Base-by-base conservation (phyloP, 2,329 filamentous ascomycete species). In the Amylocarpus encephaloides region DNA sequence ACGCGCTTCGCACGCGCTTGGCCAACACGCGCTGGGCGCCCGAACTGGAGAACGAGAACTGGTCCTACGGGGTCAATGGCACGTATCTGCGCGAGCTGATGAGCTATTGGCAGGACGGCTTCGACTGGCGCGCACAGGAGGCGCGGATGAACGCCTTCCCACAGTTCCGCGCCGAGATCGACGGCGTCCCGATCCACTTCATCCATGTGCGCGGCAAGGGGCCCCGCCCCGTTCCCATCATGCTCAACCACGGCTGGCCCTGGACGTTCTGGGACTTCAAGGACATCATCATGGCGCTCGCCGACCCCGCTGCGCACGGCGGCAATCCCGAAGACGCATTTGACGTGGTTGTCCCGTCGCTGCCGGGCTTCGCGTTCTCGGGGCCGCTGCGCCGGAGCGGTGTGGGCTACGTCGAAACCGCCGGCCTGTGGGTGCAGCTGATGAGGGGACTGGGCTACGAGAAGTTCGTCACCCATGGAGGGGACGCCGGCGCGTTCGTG, bases 91-190 rank as follows among this genome's bases (percentile, higher is more conserved):
- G 48, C 18, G 51, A 53, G 42, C 36, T 53, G n/a, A 46, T 47
- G 32, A 39, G 36, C 43, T 52, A 58, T 46, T 62, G 59, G 59
- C 41, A 39, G n/a, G 26, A 48, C n/a, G 43, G 51, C 15, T 62
- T 55, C 48, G 55, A 62, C 26, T 62, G 58, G 59, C 50, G 49
- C 44, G 18, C 32, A 16, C 46, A 50, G 19, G 52, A 62, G 46
- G 38, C 56, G 30, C 48, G 15, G 15, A 36, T 36, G 9, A 38
- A 33, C 13, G 38, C 30, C 7, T 51, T 59, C 22, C 51, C 50
- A 12, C 51, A 63, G 39, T 63, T 58, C 49, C 49, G 52, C 22
- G 52, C 58, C 12, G 58, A 65, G 1, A 67, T 86, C 12, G 52
- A 67, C 0, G 72, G 51, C 16, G 36, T 56, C 22, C 34, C 41